Percentiles rank a stretch among this genome's conserved stretches.
Evolutionary conservation across 2,329 filamentous ascomycete genomes (phyloP).

Genomic region (Ophiostoma populinum): DNA sequence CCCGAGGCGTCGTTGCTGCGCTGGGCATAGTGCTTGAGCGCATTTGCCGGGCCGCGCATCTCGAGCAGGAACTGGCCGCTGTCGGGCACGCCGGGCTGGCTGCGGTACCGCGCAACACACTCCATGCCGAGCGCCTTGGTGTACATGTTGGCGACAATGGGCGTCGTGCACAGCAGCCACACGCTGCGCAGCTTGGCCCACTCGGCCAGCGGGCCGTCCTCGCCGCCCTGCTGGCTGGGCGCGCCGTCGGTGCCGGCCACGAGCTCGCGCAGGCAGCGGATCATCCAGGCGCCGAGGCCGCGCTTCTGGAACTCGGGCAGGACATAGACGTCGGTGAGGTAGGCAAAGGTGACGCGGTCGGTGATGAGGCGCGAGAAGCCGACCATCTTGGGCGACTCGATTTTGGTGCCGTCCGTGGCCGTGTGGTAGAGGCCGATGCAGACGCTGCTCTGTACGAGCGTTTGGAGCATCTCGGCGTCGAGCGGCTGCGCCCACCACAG

Average conservation of each 20-base stretch:
- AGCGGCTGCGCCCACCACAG: slow-evolving; percentile 38
- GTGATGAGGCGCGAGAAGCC: slow-evolving; percentile 49
- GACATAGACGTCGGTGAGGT: slow-evolving; percentile 53
- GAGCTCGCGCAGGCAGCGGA: slow-evolving; percentile 38
- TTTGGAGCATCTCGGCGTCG: slow-evolving; percentile 26
- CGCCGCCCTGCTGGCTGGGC: background rate
- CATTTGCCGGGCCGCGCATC: slow-evolving; percentile 19
- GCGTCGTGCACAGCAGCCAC: slow-evolving; percentile 9
- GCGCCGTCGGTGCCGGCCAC: slow-evolving; percentile 22
- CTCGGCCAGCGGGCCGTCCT: background rate
- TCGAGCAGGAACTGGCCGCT: slow-evolving; percentile 19
- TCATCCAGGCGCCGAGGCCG: slow-evolving; percentile 49
- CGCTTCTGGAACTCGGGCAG: slow-evolving; percentile 38
- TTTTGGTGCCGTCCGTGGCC: slow-evolving; percentile 4
- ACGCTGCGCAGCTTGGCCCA: slow-evolving; percentile 28
- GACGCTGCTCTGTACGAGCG: slow-evolving; percentile 38
- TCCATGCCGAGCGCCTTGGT: slow-evolving; percentile 27
- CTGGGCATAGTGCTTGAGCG: background rate
- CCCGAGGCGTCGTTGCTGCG: background rate
- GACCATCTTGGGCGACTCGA: slow-evolving; percentile 18
- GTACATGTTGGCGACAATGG: slow-evolving; percentile 25
- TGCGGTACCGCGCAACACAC: slow-evolving; percentile 8
- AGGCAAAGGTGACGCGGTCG: slow-evolving; percentile 51
- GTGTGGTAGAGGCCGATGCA: slow-evolving; percentile 38
- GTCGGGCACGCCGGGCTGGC: slow-evolving; percentile 4